Evolutionary conservation across 805 yeast genomes (phyloP).

Genomic region (Candida gorgasii): DNA sequence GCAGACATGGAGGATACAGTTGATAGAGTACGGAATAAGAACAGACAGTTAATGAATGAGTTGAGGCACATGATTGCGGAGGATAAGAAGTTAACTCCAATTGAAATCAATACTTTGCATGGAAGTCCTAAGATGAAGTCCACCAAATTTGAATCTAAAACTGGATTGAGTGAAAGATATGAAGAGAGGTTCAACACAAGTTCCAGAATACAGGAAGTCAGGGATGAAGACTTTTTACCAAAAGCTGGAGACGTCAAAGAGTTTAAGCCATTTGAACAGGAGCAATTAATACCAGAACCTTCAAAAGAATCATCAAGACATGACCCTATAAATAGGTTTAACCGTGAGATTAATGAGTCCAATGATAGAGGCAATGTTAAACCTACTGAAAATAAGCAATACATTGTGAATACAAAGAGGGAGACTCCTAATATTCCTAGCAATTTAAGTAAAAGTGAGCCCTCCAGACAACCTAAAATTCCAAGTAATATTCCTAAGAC

Average conservation of each 20-base stretch:
- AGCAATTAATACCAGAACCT: too few species aligned
- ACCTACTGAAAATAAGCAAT: too few species aligned
- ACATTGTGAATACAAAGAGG: too few species aligned
- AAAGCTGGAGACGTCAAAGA: neutral
- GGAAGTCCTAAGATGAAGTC: neutral
- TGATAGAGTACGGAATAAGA: conserved; percentile 13
- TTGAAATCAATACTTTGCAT: conserved; percentile 8
- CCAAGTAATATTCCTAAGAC: neutral
- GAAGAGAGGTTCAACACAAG: neutral
- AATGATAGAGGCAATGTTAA: too few species aligned
- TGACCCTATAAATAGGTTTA: too few species aligned
- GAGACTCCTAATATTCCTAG: too few species aligned
- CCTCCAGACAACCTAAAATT: neutral
- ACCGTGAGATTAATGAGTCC: too few species aligned
- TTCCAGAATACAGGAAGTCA: neutral
- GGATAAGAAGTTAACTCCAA: conserved; percentile 11
- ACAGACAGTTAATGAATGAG: conserved; percentile 14
- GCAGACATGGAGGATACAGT: conserved; percentile 16
- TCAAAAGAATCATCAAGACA: too few species aligned
- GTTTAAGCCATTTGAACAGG: neutral
- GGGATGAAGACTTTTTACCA: neutral
- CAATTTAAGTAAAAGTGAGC: too few species aligned
- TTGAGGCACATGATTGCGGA: conserved; percentile 13
- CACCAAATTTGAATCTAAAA: too few species aligned
- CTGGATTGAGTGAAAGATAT: too few species aligned